Base-by-base conservation (phyloP, 176 grass and related monocot species). In the Panicum miliaceum region DNA sequence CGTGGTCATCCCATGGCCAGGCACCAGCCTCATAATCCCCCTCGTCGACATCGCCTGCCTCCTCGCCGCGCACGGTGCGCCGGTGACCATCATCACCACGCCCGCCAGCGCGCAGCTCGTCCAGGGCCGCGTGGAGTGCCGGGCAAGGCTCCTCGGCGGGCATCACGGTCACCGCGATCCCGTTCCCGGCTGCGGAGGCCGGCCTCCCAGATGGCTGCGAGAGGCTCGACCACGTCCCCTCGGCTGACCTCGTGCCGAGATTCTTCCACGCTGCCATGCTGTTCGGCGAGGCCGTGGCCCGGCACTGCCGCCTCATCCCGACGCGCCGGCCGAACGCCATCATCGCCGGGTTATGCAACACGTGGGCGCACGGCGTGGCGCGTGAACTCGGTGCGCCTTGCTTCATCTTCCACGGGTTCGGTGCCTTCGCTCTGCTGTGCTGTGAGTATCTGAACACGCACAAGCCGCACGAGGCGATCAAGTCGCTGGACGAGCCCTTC, bases 1-100 rank as follows among this genome's bases (percentile, higher is more conserved):
- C 26, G 68, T 90, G 0, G 47, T 95, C 16, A 84, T 92, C 72
- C 90, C 90, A 38, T 77, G 81, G 34, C 59, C 73, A 50, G 70
- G 74, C 37, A 91, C 77, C 56, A 91, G 93, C 75, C 93, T 90
- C 87, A 76, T 95, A 37, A 90, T 92, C 75, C 85, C 88, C 48
- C 84, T 86, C 63, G 69, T 86, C 7, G 90, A 95, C 79, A 81
- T 95, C 36, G 88, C 58, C 16, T 77, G 71, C 56, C 84, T 91
- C 77, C 84, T 94, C 27, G 86, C 89, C 16, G 58, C 75, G 54
- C 92, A 82, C 65, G 92, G 92, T 41, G 92, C 74, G 13, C 5
- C 27, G 15, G 84, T 89, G 16, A 94, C 80, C 65, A 1, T 91
- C 58, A 66, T 94, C 73, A 94, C 81, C 19, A 89, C 92, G 59